Evolutionary conservation across 345 rosid species (phyloP).

Genomic region (Iberis pinnata): DNA sequence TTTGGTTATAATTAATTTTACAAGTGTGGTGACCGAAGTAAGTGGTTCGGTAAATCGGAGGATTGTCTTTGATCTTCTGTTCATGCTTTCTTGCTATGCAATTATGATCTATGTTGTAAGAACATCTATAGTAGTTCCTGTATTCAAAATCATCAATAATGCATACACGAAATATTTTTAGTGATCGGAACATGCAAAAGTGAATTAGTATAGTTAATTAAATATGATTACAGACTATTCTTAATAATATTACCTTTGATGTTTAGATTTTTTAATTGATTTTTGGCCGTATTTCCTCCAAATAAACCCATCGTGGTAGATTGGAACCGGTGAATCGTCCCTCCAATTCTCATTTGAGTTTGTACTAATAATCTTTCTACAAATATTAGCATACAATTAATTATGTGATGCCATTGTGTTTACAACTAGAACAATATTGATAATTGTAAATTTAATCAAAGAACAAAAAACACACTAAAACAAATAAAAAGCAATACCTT

Average conservation of each 20-base stretch:
- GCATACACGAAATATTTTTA: background rate
- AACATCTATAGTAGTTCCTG: slow-evolving; percentile 31
- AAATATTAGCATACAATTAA: background rate
- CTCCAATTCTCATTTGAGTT: slow-evolving; percentile 18
- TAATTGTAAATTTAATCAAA: too few species aligned
- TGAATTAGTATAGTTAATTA: too few species aligned
- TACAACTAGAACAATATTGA: too few species aligned
- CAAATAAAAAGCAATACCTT: slow-evolving; percentile 20
- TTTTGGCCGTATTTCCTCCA: slow-evolving; percentile 33
- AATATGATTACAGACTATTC: too few species aligned
- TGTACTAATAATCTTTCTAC: slow-evolving; percentile 16
- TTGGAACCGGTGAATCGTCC: slow-evolving; percentile 29
- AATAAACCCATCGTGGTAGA: slow-evolving; percentile 20
- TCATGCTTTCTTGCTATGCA: slow-evolving; percentile 30
- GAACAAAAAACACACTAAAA: too few species aligned
- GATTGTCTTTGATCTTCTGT: slow-evolving; percentile 28
- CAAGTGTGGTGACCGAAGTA: slow-evolving; percentile 31
- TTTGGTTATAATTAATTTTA: slow-evolving; percentile 2
- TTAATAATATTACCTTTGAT: slow-evolving; percentile 16
- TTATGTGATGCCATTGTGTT: too few species aligned
- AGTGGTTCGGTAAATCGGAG: slow-evolving; percentile 34
- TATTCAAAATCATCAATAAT: background rate
- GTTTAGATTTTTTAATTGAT: slow-evolving; percentile 1
- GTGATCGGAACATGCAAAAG: background rate
- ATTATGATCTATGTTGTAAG: slow-evolving; percentile 26